A percentile compares a stretch with the other conserved stretches of the same genome.
phyloP scores from a whole-genome alignment of 2,329 filamentous ascomycete genomes.

The Ophiocordyceps camponoti-leonardi region DNA sequence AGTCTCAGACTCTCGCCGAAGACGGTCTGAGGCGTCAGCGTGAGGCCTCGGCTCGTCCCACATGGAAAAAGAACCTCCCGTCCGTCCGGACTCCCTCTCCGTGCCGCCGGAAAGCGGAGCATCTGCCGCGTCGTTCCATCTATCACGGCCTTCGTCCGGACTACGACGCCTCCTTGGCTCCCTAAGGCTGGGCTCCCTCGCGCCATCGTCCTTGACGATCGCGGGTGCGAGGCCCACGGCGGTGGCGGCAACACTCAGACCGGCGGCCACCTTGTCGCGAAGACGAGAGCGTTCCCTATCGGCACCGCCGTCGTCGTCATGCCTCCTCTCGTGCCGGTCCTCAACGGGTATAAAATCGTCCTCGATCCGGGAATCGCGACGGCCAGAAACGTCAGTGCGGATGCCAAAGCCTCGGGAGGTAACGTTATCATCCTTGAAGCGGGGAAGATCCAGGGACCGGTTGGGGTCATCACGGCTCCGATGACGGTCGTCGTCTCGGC shows the following conservation, averaged over 20 bases:
- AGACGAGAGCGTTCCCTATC: slow-evolving; percentile 24
- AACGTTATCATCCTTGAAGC: slow-evolving; percentile 29
- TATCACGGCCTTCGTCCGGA: slow-evolving; percentile 13
- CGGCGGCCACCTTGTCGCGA: slow-evolving; percentile 29
- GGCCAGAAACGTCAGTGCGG: slow-evolving; percentile 25
- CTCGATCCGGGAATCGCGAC: slow-evolving; percentile 12
- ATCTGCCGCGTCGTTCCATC: slow-evolving; percentile 6
- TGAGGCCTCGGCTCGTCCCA: slow-evolving; percentile 2
- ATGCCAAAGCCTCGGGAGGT: slow-evolving; percentile 33
- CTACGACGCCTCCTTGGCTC: slow-evolving; percentile 12
- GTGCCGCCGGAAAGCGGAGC: slow-evolving; percentile 4
- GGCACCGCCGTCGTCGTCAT: slow-evolving; percentile 13
- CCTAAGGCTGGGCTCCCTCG: slow-evolving; percentile 16
- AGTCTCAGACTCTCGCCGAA: too few relatives aligned
- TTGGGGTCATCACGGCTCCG: slow-evolving; percentile 22
- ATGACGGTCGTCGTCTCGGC: slow-evolving; percentile 26
- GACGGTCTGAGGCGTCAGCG: neutral
- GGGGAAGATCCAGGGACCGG: slow-evolving; percentile 10
- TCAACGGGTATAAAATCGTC: slow-evolving; percentile 12
- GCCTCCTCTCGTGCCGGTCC: slow-evolving; percentile 11
- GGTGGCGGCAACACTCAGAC: slow-evolving; percentile 29
- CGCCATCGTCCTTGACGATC: slow-evolving; percentile 20
- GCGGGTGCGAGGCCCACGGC: slow-evolving; percentile 25
- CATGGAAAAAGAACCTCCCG: slow-evolving; percentile 4
- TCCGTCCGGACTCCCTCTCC: slow-evolving; percentile 3